Evolutionary conservation across 306 rosid species (phyloP).

Genomic region (Herpetospermum pedunculosum): DNA sequence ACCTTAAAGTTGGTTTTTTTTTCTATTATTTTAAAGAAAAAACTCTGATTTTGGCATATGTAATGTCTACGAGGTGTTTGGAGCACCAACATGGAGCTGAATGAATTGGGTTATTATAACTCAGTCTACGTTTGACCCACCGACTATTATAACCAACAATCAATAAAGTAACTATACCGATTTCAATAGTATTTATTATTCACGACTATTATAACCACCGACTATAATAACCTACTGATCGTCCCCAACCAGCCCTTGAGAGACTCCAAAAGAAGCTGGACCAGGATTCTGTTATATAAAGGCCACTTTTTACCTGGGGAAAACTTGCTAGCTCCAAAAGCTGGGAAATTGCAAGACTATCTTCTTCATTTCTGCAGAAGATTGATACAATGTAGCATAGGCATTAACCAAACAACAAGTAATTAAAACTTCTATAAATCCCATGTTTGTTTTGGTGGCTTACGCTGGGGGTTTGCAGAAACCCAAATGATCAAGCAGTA

Average conservation of each 20-base stretch:
- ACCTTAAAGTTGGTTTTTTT: not conserved
- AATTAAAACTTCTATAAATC: not conserved
- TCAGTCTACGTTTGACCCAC: no score
- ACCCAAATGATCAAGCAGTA: conserved; percentile 74
- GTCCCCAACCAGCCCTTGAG: no score
- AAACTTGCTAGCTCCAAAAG: conserved; percentile 68
- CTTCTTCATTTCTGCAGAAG: conserved; percentile 56
- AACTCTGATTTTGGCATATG: not conserved
- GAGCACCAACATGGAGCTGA: no score
- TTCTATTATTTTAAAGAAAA: not conserved
- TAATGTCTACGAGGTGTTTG: no score
- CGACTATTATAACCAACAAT: no score
- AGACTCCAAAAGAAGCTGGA: no score
- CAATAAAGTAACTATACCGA: no score
- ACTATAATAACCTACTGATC: no score
- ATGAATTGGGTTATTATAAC: no score
- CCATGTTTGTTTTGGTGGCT: conserved; percentile 13
- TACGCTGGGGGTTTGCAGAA: conserved; percentile 84
- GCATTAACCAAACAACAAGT: not conserved
- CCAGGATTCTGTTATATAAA: not conserved
- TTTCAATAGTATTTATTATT: no score
- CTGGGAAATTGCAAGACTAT: conserved; percentile 40
- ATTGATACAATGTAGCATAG: not conserved
- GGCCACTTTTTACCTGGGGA: conserved; percentile 49
- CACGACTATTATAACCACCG: no score